A percentile compares a stretch with the other conserved stretches of the same genome.
phyloP scores from a whole-genome alignment of 2,329 filamentous ascomycete genomes.

The Fusarium sp. region DNA sequence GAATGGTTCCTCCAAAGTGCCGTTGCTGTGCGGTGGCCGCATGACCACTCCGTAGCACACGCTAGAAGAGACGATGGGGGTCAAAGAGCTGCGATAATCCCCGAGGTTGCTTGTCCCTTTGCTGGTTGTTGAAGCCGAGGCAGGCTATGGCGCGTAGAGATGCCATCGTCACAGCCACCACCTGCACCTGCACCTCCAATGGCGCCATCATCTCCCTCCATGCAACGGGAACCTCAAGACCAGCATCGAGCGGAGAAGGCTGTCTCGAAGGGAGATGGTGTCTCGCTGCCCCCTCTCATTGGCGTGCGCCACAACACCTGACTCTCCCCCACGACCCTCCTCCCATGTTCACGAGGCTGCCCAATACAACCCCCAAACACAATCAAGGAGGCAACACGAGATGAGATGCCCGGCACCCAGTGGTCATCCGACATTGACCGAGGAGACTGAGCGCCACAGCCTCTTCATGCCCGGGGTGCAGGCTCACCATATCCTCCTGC shows the following conservation, averaged over 20 bases:
- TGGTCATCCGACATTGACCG: slow-evolving; percentile 39
- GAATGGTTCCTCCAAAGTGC: slow-evolving; percentile 24
- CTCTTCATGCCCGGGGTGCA: slow-evolving; percentile 53
- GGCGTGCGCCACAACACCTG: slow-evolving; percentile 52
- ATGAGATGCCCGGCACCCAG: slow-evolving; percentile 16
- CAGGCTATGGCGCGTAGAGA: slow-evolving; percentile 19
- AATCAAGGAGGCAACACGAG: slow-evolving; percentile 40
- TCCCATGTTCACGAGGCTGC: slow-evolving; percentile 46
- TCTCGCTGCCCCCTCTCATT: slow-evolving; percentile 44
- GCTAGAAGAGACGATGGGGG: slow-evolving; percentile 23
- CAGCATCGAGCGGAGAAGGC: slow-evolving; percentile 22
- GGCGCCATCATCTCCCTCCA: slow-evolving; percentile 32
- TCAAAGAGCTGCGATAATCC: slow-evolving; percentile 23
- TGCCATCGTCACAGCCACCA: slow-evolving; percentile 23
- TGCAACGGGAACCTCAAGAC: slow-evolving; percentile 25
- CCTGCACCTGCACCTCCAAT: slow-evolving; percentile 38
- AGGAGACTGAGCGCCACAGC: slow-evolving; percentile 22
- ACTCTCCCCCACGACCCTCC: slow-evolving; percentile 47
- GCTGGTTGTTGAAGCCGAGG: slow-evolving; percentile 9
- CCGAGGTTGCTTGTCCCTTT: slow-evolving; percentile 6
- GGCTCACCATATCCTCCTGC: slow-evolving; percentile 54
- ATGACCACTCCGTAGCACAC: slow-evolving; percentile 34
- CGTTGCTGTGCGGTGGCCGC: slow-evolving; percentile 38
- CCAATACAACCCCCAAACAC: slow-evolving; percentile 40
- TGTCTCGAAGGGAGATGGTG: slow-evolving; percentile 36